These are phyloP conservation scores for Alternaria brassicicola DNA, from an alignment of 2,329 filamentous ascomycete species.

Conservation along the genomic window DNA sequence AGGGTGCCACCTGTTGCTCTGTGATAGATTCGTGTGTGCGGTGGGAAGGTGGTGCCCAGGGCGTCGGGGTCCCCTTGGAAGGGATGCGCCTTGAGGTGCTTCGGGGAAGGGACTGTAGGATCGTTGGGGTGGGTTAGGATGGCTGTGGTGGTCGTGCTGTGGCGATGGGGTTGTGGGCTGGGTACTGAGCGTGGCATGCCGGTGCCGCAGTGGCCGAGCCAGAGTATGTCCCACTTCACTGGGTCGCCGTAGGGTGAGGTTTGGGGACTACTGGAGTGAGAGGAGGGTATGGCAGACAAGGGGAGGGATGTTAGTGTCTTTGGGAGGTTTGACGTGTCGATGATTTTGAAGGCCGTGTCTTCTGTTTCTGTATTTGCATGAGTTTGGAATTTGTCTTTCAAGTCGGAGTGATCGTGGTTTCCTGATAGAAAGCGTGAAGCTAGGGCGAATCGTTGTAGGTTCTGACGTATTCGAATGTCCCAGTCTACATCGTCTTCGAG, in stretches of 20 bases:
- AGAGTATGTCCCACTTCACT: constrained; percentile 50
- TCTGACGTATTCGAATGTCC: constrained; percentile 38
- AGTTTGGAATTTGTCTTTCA: constrained; percentile 16
- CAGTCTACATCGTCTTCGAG: constrained; percentile 44
- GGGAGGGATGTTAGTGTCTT: constrained; percentile 28
- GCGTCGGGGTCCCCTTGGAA: constrained; percentile 38
- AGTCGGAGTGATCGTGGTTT: background rate
- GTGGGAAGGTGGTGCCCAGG: constrained; percentile 30
- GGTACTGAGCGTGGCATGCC: constrained; percentile 33
- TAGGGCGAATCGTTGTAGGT: constrained; percentile 39
- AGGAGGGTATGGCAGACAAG: constrained; percentile 17
- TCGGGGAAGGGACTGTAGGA: constrained; percentile 27
- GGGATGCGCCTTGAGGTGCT: constrained; percentile 40
- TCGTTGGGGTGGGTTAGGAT: constrained; percentile 31
- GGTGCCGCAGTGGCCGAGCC: constrained; percentile 47
- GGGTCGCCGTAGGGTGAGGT: constrained; percentile 45
- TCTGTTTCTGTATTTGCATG: constrained; percentile 33
- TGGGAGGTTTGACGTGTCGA: constrained; percentile 30
- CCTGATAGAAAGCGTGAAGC: constrained; percentile 30
- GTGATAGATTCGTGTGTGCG: constrained; percentile 40
- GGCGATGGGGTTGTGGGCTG: background rate
- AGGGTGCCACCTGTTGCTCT: constrained; percentile 34
- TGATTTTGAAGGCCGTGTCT: constrained; percentile 32
- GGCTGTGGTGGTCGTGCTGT: constrained; percentile 21
- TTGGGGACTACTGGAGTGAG: background rate